Base-by-base conservation (phyloP, 2,329 filamentous ascomycete species). In the Aspergillus carbonarius region DNA sequence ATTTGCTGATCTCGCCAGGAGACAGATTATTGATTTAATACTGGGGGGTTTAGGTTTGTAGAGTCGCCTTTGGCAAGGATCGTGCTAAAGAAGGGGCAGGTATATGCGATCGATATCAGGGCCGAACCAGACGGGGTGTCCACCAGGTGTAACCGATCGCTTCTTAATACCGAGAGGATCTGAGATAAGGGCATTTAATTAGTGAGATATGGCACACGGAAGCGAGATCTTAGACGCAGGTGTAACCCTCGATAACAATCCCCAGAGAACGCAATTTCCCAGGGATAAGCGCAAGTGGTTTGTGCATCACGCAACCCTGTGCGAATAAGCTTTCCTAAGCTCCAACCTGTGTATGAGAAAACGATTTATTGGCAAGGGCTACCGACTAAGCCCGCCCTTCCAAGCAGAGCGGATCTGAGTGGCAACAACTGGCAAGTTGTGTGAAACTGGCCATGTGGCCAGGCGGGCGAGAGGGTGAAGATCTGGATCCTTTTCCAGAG, bases 401-500 rank as follows among this genome's bases (percentile, higher is more conserved):
- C 13, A 34, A 15, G 13, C 37, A 12, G 32, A 25, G 20, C 34
- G 30, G 48, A 51, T 35, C 20, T 23, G 18, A 30, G 48, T 23
- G 48, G 32, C 44, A 48, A 32, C n/a, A 48, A 48, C 44, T 30
- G 44, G 44, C 44, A 23, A 32, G 23, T 53, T 42, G 48, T 17
- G n/a, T 30, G 15, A 17, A 30, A 27, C 25, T 12, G 25, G 15
- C 15, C 44, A 48, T 25, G 32, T 48, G 44, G 44, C 25, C 44
- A 30, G 37, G 15, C 13, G 35, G 13, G 12, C 15, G 47, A 35
- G 50, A 52, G 27, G 35, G 37, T 9, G 48, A 27, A 44, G 54
- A 50, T 40, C 60, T 48, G 42, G 55, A 50, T 57, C 53, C 50
- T 37, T 48, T 53, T 20, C 40, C 20, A 35, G 17, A 27, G 42